These are phyloP conservation scores for Artomyces pyxidatus DNA, from an alignment of 768 basidiomycete species.

Conservation along the genomic window DNA sequence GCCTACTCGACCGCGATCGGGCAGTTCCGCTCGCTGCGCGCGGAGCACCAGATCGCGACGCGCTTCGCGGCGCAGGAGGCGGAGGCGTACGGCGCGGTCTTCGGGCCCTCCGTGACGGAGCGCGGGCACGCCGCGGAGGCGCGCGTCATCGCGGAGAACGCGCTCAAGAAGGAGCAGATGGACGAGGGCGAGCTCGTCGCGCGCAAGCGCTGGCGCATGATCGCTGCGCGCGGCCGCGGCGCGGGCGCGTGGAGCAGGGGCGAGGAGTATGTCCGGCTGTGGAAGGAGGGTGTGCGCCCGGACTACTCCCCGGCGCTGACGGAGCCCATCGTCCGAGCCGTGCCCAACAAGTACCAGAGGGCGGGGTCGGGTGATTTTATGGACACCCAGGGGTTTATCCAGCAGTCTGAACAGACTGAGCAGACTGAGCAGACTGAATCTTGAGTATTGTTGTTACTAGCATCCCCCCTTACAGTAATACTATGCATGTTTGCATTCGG, in stretches of 20 bases:
- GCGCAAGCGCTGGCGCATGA: slow-evolving; percentile 70
- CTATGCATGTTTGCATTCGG: too few relatives aligned
- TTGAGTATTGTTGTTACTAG: too few relatives aligned
- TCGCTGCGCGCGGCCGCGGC: slow-evolving; percentile 16
- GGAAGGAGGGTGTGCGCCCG: slow-evolving; percentile 63
- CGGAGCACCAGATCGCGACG: slow-evolving; percentile 73
- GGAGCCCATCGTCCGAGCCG: slow-evolving; percentile 16
- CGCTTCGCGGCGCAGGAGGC: slow-evolving; percentile 78
- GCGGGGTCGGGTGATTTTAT: background rate
- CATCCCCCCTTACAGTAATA: too few relatives aligned
- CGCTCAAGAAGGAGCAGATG: slow-evolving; percentile 46
- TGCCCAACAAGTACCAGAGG: background rate
- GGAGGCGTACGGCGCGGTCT: slow-evolving; percentile 59
- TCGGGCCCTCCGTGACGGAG: slow-evolving; percentile 53
- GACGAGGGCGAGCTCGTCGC: slow-evolving; percentile 52
- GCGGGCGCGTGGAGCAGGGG: slow-evolving; percentile 61
- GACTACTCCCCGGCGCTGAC: slow-evolving; percentile 54
- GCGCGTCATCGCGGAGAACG: slow-evolving; percentile 48
- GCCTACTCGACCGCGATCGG: slow-evolving; percentile 76
- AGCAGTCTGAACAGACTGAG: too few relatives aligned
- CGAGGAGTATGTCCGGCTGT: slow-evolving; percentile 60
- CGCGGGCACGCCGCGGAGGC: slow-evolving; percentile 55
- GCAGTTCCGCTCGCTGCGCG: slow-evolving; percentile 84
- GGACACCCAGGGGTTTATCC: too few relatives aligned
- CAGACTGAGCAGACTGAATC: too few relatives aligned